These are phyloP conservation scores for Peribolospora baueri DNA, from an alignment of 768 basidiomycete species.

Conservation along the genomic window DNA sequence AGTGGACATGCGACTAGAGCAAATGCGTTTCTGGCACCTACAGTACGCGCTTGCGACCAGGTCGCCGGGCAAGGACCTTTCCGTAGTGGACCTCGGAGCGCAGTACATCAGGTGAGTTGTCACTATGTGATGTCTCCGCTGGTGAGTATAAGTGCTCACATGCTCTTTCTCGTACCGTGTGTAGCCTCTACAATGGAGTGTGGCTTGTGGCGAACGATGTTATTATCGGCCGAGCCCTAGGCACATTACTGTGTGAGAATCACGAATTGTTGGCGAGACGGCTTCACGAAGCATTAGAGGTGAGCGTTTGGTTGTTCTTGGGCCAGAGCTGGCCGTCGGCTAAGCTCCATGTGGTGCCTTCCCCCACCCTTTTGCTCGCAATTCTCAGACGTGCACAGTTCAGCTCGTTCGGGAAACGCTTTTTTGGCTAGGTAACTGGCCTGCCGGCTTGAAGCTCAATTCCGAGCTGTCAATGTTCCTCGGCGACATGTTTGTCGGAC, in stretches of 20 bases:
- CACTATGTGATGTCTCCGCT: neutral
- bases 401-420: slow-evolving; percentile 31
- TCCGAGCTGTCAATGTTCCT: slow-evolving; percentile 75
- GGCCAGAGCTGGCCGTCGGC: neutral
- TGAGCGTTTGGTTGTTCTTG: slow-evolving; percentile 10
- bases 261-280: slow-evolving; percentile 24
- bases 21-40: slow-evolving; percentile 24
- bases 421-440: slow-evolving; percentile 81
- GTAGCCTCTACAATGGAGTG: slow-evolving; percentile 66
- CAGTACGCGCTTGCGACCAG: slow-evolving; percentile 15
- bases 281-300: slow-evolving; percentile 23
- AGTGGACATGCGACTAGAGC: slow-evolving; percentile 32
- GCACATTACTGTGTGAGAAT: slow-evolving; percentile 47
- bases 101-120: slow-evolving; percentile 41
- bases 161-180: neutral
- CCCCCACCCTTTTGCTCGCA: neutral
- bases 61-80: slow-evolving; percentile 2
- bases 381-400: slow-evolving; percentile 23
- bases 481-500: slow-evolving; percentile 39
- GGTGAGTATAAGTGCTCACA: too few species aligned
- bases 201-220: slow-evolving; percentile 83
- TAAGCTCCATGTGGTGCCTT: neutral
- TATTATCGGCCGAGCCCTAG: slow-evolving; percentile 52
- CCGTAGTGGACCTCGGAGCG: slow-evolving; percentile 26
- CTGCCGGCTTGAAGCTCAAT: slow-evolving; percentile 84